Evolutionary conservation across 495 filamentous ascomycete genomes (phyloP), one percentile per base, ranked within the genome.

Genomic region (Pyrenula massariospora): DNA sequence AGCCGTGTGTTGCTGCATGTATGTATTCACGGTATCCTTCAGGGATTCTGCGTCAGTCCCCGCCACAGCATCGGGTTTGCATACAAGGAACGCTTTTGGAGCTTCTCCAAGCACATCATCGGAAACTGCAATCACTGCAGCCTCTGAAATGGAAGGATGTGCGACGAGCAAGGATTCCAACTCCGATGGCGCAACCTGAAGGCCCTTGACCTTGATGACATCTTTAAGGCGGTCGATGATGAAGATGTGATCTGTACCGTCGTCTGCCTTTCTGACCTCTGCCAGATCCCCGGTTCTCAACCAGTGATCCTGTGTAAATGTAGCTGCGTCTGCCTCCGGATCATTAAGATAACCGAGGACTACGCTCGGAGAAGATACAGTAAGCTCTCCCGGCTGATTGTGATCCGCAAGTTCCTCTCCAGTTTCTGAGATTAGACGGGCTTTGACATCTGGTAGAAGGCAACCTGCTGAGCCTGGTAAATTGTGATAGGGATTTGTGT

Each of bases 141-240:
- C 87, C 66, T 96, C 91, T 23, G 84, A 81, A 15, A 95, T 90
- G 24, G 78, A 75, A 0, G 86, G 84, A 64, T 95, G 89, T 3
- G 84, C 81, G 47, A 96, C 84, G 15, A 96, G 77, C 62, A 92
- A 89, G 19, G 89, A 86, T 74, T 96, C 91, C 0, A 96, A 81
- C 62, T 96, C 91, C 15, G 91, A 90, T 2, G 91, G 91, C 2
- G 91, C 89, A 25, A 96, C 91, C 86, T 96, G 91, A 47, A 86
- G 73, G 54, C 87, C 90, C 87, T 94, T 95, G 62, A 90, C 85
- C 69, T 95, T 95, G 72, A 95, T 94, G 54, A 96, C 72, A 68
- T 96, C 90, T 74, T 96, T 96, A 63, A 96, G 84, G 1, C 90
- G 81, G 65, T 96, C 90, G 2, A 91, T 86, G 48, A 96, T 86